Conservation (phyloP, 495 filamentous ascomycete genomes). For the Xylaria castorea region DNA sequence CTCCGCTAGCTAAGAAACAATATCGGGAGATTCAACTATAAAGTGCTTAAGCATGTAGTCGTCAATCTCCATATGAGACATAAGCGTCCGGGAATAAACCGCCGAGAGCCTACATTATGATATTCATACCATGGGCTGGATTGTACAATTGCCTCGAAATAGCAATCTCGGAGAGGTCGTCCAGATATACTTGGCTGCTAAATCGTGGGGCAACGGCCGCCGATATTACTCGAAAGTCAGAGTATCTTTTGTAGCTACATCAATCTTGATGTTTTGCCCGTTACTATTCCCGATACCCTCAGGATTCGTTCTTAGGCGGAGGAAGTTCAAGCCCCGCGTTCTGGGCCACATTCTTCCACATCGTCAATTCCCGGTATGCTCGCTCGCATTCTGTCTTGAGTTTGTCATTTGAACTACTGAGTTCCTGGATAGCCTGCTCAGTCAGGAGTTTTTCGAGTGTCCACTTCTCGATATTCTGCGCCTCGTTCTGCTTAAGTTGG, state of each 20-base stretch:
- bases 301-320: constrained; percentile 50
- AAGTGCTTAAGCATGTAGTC: constrained; percentile 3
- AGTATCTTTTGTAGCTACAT: neutral
- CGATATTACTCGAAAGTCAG: neutral
- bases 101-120: constrained; percentile 9
- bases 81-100: neutral
- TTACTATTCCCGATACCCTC: neutral
- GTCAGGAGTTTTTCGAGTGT: constrained; percentile 94
- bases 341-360: constrained; percentile 84
- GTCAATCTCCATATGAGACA: neutral
- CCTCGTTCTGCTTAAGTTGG: constrained; percentile 92
- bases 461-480: constrained; percentile 93
- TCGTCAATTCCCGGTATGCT: constrained; percentile 76
- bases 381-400: constrained; percentile 79
- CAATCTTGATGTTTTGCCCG: neutral
- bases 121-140: constrained; percentile 14
- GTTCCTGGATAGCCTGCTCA: constrained; percentile 90
- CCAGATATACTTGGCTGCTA: neutral
- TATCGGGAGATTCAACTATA: neutral
- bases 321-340: constrained; percentile 69
- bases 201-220: neutral
- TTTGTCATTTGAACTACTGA: constrained; percentile 87
- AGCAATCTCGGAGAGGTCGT: neutral
- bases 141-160: constrained; percentile 14
- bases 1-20: constrained; percentile 9